Evolutionary conservation across 2,329 filamentous ascomycete genomes (phyloP).

Genomic region (Sporothrix variecibatus): DNA sequence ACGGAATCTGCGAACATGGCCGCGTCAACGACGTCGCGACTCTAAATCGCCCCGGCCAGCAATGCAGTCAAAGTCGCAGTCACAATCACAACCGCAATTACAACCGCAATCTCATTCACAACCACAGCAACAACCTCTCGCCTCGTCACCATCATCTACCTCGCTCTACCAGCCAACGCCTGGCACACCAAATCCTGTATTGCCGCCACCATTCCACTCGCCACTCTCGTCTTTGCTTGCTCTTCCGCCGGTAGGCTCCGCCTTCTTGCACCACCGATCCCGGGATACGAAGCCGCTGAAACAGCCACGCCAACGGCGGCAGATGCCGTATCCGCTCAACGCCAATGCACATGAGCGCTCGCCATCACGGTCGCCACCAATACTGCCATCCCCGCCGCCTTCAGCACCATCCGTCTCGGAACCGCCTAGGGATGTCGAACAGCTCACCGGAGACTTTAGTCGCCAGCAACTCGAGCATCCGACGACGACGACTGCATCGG

Average conservation of each 20-base stretch:
- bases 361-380: background rate
- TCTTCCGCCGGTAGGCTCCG: background rate
- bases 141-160: background rate
- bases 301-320: background rate
- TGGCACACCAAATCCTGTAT: background rate
- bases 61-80: background rate
- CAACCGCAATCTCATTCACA: background rate
- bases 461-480: constrained; percentile 24
- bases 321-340: background rate
- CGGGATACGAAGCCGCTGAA: background rate
- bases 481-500: background rate
- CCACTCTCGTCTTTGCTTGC: constrained; percentile 5
- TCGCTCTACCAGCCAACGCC: background rate
- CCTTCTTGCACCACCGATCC: constrained; percentile 8
- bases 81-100: background rate
- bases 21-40: constrained; percentile 17
- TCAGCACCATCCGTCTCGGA: constrained; percentile 20
- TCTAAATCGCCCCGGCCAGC: constrained; percentile 5
- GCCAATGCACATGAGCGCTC: background rate
- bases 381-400: constrained; percentile 12
- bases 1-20: background rate
- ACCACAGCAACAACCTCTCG: background rate
- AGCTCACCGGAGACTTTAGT: constrained; percentile 21
- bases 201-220: background rate
- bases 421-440: constrained; percentile 19